Conservation (phyloP, 371 early-diverging fungal genomes). For the Rhizopus delemar region DNA sequence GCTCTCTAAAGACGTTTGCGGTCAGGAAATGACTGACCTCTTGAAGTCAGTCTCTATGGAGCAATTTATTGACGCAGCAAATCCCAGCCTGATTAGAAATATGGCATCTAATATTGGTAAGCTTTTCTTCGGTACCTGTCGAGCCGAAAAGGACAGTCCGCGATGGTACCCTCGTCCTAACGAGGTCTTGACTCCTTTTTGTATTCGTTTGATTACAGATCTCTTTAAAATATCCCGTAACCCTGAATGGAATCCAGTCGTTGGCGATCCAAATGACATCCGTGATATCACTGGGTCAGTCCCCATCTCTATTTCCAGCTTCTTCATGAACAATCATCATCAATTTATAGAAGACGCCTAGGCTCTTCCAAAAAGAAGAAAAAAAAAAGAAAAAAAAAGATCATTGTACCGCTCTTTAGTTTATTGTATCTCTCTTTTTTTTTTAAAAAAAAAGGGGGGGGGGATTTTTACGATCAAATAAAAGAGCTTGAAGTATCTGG, state of each 20-base stretch:
- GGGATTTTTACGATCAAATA: background rate
- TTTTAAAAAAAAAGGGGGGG: background rate
- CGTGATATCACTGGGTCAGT: slow-evolving; percentile 13
- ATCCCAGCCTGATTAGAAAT: background rate
- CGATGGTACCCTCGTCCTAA: slow-evolving; percentile 12
- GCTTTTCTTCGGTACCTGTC: background rate
- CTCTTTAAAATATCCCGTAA: slow-evolving; percentile 5
- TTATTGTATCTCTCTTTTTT: background rate
- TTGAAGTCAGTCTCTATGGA: background rate
- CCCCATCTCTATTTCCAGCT: slow-evolving; percentile 3
- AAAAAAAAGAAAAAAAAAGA: background rate
- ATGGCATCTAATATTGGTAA: background rate
- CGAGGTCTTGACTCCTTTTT: slow-evolving; percentile 8
- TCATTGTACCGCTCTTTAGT: background rate
- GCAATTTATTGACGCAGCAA: background rate
- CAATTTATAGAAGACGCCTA: background rate
- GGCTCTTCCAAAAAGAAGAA: background rate
- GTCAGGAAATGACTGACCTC: background rate
- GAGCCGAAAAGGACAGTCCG: background rate
- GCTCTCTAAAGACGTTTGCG: background rate
- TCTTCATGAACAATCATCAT: slow-evolving; percentile 16
- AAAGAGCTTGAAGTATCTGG: background rate
- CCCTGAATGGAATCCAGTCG: background rate
- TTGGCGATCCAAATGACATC: slow-evolving; percentile 5
- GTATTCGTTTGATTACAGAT: slow-evolving; percentile 11